These are phyloP conservation scores for Diutina sp. DNA, from an alignment of 1,139 yeast species.

Conservation along the genomic window DNA sequence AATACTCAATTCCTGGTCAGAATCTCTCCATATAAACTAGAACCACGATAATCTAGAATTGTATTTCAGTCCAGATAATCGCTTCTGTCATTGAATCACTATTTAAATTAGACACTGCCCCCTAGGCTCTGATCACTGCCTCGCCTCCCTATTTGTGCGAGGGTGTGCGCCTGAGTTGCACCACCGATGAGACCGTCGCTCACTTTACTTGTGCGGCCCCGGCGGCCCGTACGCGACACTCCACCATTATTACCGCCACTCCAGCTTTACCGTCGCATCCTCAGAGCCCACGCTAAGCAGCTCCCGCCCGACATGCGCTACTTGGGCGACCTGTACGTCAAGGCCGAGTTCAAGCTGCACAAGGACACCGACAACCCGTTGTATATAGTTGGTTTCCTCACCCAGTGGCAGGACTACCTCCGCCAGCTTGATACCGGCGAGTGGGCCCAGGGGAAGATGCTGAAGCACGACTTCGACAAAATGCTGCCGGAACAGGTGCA, in stretches of 20 bases:
- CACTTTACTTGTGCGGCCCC: constrained; percentile 34
- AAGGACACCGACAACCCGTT: constrained; percentile 73
- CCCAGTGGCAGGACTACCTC: constrained; percentile 91
- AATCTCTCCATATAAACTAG: too few species aligned
- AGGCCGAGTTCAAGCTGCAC: constrained; percentile 84
- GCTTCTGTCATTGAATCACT: too few species aligned
- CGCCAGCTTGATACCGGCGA: constrained; percentile 57
- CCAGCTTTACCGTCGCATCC: constrained; percentile 57
- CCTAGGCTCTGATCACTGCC: too few species aligned
- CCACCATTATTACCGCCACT: constrained; percentile 74
- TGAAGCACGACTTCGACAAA: constrained; percentile 54
- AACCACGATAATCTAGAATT: too few species aligned
- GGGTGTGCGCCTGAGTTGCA: too few species aligned
- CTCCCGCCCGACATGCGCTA: constrained; percentile 60
- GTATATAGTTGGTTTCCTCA: constrained; percentile 83
- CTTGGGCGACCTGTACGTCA: constrained; percentile 84
- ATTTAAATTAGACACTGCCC: too few species aligned
- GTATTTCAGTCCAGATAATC: too few species aligned
- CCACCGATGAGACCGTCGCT: constrained; percentile 37
- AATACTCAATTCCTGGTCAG: too few species aligned
- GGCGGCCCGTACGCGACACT: constrained; percentile 42
- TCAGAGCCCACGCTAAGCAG: constrained; percentile 59
- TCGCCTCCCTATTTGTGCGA: too few species aligned
- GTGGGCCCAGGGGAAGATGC: constrained; percentile 65
- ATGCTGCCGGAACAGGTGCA: constrained; percentile 87